Evolutionary conservation across 495 filamentous ascomycete genomes (phyloP).

Genomic region (Sordaria brevicollis): DNA sequence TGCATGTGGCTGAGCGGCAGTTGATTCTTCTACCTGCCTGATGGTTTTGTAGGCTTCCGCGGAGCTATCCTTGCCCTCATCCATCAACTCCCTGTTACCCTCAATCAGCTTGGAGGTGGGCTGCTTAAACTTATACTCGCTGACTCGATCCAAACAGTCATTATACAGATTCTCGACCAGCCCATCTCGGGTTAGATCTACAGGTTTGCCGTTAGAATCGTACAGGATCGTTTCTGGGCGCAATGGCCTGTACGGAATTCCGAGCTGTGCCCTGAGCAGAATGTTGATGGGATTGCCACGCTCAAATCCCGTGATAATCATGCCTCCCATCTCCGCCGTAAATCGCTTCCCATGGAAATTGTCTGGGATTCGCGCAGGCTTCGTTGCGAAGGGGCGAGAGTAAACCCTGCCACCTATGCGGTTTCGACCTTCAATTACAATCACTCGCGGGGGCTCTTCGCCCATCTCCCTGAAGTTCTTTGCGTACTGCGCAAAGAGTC

Average conservation of each 20-base stretch:
- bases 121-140: constrained; percentile 72
- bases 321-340: constrained; percentile 91
- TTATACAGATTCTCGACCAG: constrained; percentile 87
- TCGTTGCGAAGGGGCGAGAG: constrained; percentile 63
- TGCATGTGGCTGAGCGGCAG: constrained; percentile 36
- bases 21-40: constrained; percentile 54
- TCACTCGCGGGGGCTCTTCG: constrained; percentile 58
- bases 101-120: constrained; percentile 60
- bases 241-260: constrained; percentile 72
- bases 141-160: constrained; percentile 83
- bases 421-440: constrained; percentile 79
- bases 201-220: constrained; percentile 72
- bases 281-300: constrained; percentile 87
- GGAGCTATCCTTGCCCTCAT: constrained; percentile 67
- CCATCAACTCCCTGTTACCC: constrained; percentile 76
- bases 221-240: constrained; percentile 83
- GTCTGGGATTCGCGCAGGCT: constrained; percentile 13
- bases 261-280: constrained; percentile 83
- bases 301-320: constrained; percentile 95
- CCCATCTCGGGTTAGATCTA: constrained; percentile 69
- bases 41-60: constrained; percentile 62
- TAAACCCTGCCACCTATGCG: constrained; percentile 92
- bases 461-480: constrained; percentile 49
- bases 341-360: constrained; percentile 48
- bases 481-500: constrained; percentile 66